Evolutionary conservation across 148 eudicot species (phyloP).

Genomic region (Euryodendron excelsum): DNA sequence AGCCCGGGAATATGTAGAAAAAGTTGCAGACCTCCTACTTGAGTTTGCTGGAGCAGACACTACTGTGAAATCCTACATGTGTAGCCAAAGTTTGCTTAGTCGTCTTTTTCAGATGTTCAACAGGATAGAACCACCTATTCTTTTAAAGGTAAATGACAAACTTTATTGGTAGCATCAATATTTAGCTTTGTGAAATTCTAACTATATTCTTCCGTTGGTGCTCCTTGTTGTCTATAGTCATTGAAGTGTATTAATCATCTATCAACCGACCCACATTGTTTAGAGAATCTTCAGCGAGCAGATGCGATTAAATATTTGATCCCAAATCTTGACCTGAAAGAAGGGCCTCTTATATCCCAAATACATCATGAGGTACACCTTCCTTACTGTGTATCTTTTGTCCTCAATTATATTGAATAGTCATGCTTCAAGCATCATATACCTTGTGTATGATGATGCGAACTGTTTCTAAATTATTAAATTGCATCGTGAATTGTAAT

Average conservation of each 20-base stretch:
- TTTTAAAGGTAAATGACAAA: conserved; percentile 61
- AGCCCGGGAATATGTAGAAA: conserved; percentile 88
- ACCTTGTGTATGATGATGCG: background rate
- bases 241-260: conserved; percentile 88
- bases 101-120: conserved; percentile 97
- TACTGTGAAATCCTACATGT: conserved; percentile 88
- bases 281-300: conserved; percentile 98
- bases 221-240: conserved; percentile 45
- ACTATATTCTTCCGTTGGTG: background rate
- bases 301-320: conserved; percentile 92
- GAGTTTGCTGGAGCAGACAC: conserved; percentile 94
- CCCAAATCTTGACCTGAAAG: conserved; percentile 95
- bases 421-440: background rate
- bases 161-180: background rate
- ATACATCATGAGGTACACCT: conserved; percentile 77
- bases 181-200: background rate
- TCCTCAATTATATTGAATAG: background rate
- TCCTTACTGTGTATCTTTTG: conserved; percentile 10
- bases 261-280: conserved; percentile 95
- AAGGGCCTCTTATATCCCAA: conserved; percentile 90
- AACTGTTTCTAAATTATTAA: too few relatives aligned
- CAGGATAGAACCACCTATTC: conserved; percentile 88
- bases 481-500: too few relatives aligned
- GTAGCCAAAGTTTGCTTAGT: conserved; percentile 85
- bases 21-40: conserved; percentile 91